Percentiles rank a stretch among this genome's conserved stretches.
Evolutionary conservation across 2,329 filamentous ascomycete genomes (phyloP).

Genomic region (Ceratocystis cacaofunesta): DNA sequence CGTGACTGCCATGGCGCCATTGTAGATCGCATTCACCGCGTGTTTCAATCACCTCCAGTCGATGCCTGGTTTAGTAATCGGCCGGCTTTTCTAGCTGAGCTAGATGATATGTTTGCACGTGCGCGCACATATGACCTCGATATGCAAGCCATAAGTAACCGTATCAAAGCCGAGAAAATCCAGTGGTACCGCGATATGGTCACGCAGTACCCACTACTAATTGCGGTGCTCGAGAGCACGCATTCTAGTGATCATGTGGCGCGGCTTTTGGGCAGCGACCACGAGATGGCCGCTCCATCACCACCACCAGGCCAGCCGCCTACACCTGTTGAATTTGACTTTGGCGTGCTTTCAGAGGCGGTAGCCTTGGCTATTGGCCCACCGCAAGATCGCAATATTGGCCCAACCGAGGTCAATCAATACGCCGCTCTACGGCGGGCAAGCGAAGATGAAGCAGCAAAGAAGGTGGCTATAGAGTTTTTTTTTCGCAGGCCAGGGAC

Average conservation of each 20-base stretch:
- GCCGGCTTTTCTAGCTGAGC: slow-evolving; percentile 33
- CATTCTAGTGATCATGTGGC: slow-evolving; percentile 26
- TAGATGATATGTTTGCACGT: slow-evolving; percentile 35
- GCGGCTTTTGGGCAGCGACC: slow-evolving; percentile 9
- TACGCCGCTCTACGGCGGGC: slow-evolving; percentile 7
- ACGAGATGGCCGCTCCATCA: background rate
- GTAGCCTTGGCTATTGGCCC: slow-evolving; percentile 23
- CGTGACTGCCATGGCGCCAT: slow-evolving; percentile 33
- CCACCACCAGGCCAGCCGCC: slow-evolving; percentile 2
- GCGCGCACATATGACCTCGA: slow-evolving; percentile 31
- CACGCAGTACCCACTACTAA: slow-evolving; percentile 27
- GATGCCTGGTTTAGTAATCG: slow-evolving; percentile 36
- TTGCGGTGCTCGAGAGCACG: slow-evolving; percentile 23
- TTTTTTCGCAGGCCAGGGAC: slow-evolving; percentile 13
- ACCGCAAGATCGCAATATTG: slow-evolving; percentile 16
- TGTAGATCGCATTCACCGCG: slow-evolving; percentile 30
- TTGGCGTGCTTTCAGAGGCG: slow-evolving; percentile 15
- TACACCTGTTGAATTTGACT: slow-evolving; percentile 14
- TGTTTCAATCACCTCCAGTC: slow-evolving; percentile 20
- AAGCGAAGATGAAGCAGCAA: slow-evolving; percentile 11
- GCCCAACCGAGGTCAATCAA: slow-evolving; percentile 12
- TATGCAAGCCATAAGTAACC: slow-evolving; percentile 33
- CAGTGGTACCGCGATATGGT: slow-evolving; percentile 37
- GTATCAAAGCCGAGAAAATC: slow-evolving; percentile 36
- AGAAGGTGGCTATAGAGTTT: slow-evolving; percentile 15